These are phyloP conservation scores for Singerocomus rubriflavus DNA, from an alignment of 1,284 basidiomycete species.

Conservation along the genomic window DNA sequence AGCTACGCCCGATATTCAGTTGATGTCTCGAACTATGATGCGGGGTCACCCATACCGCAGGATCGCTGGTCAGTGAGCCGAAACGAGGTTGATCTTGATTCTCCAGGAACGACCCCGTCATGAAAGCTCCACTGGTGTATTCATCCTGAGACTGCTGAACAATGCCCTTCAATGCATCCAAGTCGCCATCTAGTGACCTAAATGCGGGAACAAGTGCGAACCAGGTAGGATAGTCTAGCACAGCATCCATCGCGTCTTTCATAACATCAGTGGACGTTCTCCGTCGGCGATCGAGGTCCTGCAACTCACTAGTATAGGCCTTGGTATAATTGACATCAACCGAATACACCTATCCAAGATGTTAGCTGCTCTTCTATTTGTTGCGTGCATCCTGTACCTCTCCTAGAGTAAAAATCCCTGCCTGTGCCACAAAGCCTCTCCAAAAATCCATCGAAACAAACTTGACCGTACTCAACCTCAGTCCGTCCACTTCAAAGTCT, in stretches of 20 bases:
- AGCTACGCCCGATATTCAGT: slow-evolving; percentile 33
- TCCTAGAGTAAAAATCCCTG: slow-evolving; percentile 74
- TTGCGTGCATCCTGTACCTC: slow-evolving; percentile 47
- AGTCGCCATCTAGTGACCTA: slow-evolving; percentile 46
- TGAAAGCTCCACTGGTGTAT: slow-evolving; percentile 46
- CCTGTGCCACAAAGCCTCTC: slow-evolving; percentile 56
- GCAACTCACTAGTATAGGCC: slow-evolving; percentile 38
- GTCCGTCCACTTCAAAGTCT: slow-evolving; percentile 59
- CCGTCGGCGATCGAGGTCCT: neutral
- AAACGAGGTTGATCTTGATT: slow-evolving; percentile 79
- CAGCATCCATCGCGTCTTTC: slow-evolving; percentile 44
- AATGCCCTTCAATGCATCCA: slow-evolving; percentile 49
- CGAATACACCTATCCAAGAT: slow-evolving; percentile 36
- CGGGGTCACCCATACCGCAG: slow-evolving; percentile 38
- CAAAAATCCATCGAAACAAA: slow-evolving; percentile 63
- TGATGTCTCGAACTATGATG: slow-evolving; percentile 17
- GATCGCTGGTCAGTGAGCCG: slow-evolving; percentile 48
- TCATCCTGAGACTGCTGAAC: slow-evolving; percentile 43
- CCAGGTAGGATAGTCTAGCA: slow-evolving; percentile 69
- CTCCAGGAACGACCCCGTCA: slow-evolving; percentile 75
- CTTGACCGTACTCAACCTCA: slow-evolving; percentile 51
- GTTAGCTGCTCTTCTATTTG: neutral
- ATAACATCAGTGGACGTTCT: neutral
- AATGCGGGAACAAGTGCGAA: slow-evolving; percentile 61
- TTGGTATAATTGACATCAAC: slow-evolving; percentile 38